Evolutionary conservation across 2,329 filamentous ascomycete species (phyloP).

Genomic region (Fusarium sp.): DNA sequence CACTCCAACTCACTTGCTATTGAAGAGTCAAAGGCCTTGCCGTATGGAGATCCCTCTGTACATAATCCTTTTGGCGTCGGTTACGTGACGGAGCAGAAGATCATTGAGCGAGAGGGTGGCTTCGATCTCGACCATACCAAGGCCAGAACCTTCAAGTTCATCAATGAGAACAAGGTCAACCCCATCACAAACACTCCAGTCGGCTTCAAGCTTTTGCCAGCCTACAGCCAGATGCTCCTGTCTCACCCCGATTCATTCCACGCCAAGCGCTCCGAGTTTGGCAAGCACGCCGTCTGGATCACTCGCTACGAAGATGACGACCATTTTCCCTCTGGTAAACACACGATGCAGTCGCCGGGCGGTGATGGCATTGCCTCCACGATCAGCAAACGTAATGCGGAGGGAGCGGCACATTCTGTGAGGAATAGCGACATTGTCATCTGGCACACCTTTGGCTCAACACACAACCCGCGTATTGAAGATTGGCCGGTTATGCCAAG

Average conservation of each 20-base stretch:
- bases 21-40: conserved; percentile 56
- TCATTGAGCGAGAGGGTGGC: conserved; percentile 57
- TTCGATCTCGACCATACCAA: conserved; percentile 63
- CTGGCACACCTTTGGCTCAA: conserved; percentile 70
- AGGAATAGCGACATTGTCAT: conserved; percentile 65
- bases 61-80: conserved; percentile 66
- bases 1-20: conserved; percentile 64
- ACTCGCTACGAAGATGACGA: conserved; percentile 58
- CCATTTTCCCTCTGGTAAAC: conserved; percentile 56
- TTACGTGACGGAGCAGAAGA: conserved; percentile 55
- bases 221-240: conserved; percentile 60
- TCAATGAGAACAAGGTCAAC: conserved; percentile 59
- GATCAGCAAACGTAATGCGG: neutral
- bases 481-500: conserved; percentile 78
- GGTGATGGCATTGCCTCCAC: conserved; percentile 50
- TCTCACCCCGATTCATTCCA: conserved; percentile 55
- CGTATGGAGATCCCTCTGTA: conserved; percentile 53
- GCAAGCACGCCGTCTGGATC: conserved; percentile 58
- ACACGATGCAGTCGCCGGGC: conserved; percentile 61
- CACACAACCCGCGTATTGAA: conserved; percentile 73
- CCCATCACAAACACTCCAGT: conserved; percentile 57
- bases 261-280: conserved; percentile 56
- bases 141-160: conserved; percentile 61
- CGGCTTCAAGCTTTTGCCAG: conserved; percentile 59
- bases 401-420: conserved; percentile 42